Evolutionary conservation across 768 basidiomycete genomes (phyloP), one percentile per base, ranked within the genome.

Genomic region (Rhizopogon sp.): DNA sequence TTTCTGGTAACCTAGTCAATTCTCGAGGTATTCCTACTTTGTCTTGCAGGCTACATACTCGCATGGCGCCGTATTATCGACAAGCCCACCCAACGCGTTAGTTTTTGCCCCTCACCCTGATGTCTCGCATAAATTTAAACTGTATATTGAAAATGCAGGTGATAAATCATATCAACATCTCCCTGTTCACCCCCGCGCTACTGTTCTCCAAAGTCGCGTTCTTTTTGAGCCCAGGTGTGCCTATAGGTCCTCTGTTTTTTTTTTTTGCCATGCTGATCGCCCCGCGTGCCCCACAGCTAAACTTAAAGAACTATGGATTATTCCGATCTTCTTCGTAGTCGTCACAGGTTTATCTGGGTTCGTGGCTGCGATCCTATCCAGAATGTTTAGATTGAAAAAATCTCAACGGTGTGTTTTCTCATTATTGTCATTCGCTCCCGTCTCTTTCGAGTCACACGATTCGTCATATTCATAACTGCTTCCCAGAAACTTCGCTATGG

Each of bases 131-230:
- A 29, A 28, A 2, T 63, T 28, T 14, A 50, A 17, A 10, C 13
- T 31, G 39, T 47, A 2, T 4, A 35, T 22, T 5, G 7, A 4
- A 10, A 47, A 16, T 42, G 1, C 46, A 43, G 88, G 81, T 84
- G 80, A 73, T 92, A 17, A 93, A 92, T 63, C 77, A 81, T 20
- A 72, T 96, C 51, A 96, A 95, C 68, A 84, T 96, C 22, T 88
- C 88, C 0, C 81, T 98, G 33, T 97, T 98, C 73, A 92, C 90
- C 0, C 89, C 90, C 0, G 86, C 88, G 0, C 81, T 95, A 6
- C 75, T 96, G 33, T 95, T 96, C 72, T 93, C 90, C 11, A 98
- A 97, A 73, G 93, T 98, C 20, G 96, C 95, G 0, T 96, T 95
- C 74, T 91, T 88, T 67, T 70, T 94, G 41, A 83, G 88, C 0